phyloP scores from a whole-genome alignment of 2,329 filamentous ascomycete genomes.

The Dactylellina sp. region DNA sequence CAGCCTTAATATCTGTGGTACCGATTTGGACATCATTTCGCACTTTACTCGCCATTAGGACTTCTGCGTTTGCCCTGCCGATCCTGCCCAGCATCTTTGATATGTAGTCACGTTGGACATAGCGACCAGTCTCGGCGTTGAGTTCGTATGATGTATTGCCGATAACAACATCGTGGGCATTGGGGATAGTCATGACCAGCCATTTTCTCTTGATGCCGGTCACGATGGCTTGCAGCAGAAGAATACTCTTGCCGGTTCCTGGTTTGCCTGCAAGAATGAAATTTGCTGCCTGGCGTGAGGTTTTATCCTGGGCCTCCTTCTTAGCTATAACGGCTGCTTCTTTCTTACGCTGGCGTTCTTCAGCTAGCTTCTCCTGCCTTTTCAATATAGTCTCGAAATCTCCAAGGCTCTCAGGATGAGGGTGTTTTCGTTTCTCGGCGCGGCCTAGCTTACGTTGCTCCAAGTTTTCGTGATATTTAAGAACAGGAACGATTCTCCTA shows the following conservation, averaged over 20 bases:
- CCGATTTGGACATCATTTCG: conserved; percentile 15
- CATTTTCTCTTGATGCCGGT: conserved; percentile 85
- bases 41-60: conserved; percentile 62
- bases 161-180: conserved; percentile 85
- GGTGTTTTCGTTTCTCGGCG: conserved; percentile 12
- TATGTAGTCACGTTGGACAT: conserved; percentile 82
- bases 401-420: conserved; percentile 18
- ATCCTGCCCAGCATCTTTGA: conserved; percentile 80
- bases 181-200: conserved; percentile 89
- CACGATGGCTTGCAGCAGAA: conserved; percentile 84
- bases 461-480: conserved; percentile 35
- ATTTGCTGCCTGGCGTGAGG: conserved; percentile 27
- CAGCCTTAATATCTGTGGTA: conserved; percentile 36
- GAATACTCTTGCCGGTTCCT: conserved; percentile 85
- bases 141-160: conserved; percentile 79
- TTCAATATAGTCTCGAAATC: conserved; percentile 31
- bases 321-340: conserved; percentile 13
- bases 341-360: conserved; percentile 14
- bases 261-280: conserved; percentile 36
- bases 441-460: conserved; percentile 31
- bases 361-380: conserved; percentile 9
- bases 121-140: conserved; percentile 74
- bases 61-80: conserved; percentile 75
- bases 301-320: conserved; percentile 35
- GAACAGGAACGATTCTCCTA: conserved; percentile 20